These are phyloP conservation scores for Kodamaea fukazawae DNA, from an alignment of 805 yeast species.

Conservation along the genomic window DNA sequence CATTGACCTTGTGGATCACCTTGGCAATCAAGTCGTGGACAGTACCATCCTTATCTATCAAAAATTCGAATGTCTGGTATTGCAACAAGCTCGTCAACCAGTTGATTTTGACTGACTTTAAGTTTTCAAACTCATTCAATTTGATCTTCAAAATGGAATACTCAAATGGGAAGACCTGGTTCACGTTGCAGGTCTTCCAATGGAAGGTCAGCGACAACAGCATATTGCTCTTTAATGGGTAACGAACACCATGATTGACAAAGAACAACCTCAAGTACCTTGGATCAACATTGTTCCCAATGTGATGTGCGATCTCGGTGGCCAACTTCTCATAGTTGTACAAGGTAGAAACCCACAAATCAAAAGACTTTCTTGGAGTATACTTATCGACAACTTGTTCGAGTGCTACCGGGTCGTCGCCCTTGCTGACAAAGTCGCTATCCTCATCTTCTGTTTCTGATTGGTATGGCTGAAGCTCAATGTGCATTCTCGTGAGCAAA, in stretches of 20 bases:
- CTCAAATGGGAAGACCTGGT: conserved; percentile 49
- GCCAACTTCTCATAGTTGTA: conserved; percentile 62
- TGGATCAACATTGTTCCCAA: conserved; percentile 50
- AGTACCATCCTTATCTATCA: conserved; percentile 62
- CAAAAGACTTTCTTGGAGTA: conserved; percentile 33
- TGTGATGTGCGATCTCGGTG: conserved; percentile 51
- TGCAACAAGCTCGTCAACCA: conserved; percentile 75
- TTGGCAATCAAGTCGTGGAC: conserved; percentile 55
- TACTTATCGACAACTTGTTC: conserved; percentile 11
- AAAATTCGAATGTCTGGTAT: conserved; percentile 64
- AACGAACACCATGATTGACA: conserved; percentile 54
- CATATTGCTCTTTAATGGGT: conserved; percentile 40
- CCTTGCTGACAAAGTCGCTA: conserved; percentile 36
- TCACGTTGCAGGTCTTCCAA: conserved; percentile 39
- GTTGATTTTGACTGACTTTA: conserved; percentile 60
- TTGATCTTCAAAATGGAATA: conserved; percentile 78
- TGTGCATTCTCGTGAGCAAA: conserved; percentile 58
- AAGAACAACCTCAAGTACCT: conserved; percentile 64
- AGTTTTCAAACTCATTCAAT: conserved; percentile 70
- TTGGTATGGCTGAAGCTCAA: conserved; percentile 48
- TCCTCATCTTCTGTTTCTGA: conserved; percentile 49
- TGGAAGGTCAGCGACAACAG: conserved; percentile 42
- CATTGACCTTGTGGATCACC: conserved; percentile 52
- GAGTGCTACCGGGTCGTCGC: conserved; percentile 17
- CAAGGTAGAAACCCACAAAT: conserved; percentile 66